Evolutionary conservation across 2,329 filamentous ascomycete genomes (phyloP).

Genomic region (Lithohypha guttulata): DNA sequence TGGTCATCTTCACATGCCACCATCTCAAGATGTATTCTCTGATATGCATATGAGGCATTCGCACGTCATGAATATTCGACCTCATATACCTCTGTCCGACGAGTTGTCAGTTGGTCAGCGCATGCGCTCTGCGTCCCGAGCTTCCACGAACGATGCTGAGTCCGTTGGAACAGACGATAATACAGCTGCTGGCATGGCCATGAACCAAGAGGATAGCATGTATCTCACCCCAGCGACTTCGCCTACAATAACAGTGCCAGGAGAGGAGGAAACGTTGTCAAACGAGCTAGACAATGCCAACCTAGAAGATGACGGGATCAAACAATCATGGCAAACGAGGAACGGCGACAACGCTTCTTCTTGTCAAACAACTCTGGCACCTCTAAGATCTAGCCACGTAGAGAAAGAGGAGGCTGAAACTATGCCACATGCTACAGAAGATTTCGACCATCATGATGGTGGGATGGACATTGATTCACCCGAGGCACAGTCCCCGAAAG

Average conservation of each 20-base stretch:
- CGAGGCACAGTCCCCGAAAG: neutral
- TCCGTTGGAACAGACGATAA: conserved; percentile 11
- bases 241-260: neutral
- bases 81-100: conserved; percentile 17
- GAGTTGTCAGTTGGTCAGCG: neutral
- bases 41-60: conserved; percentile 12
- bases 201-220: conserved; percentile 19
- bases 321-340: conserved; percentile 5
- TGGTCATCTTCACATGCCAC: conserved; percentile 19
- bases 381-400: neutral
- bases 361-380: neutral
- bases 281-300: neutral
- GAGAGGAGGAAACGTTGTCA: conserved; percentile 1
- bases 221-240: conserved; percentile 11
- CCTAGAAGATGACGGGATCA: conserved; percentile 5
- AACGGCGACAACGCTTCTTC: neutral
- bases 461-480: neutral
- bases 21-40: conserved; percentile 13
- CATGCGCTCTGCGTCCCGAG: neutral
- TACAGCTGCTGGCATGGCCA: conserved; percentile 21
- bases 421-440: neutral
- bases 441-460: no score
- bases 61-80: conserved; percentile 16
- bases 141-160: conserved; percentile 6
- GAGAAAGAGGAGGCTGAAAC: neutral